Evolutionary conservation across 2,329 filamentous ascomycete genomes (phyloP), one percentile per base, ranked within the genome.

Genomic region (Ceratocystis alfenasii): DNA sequence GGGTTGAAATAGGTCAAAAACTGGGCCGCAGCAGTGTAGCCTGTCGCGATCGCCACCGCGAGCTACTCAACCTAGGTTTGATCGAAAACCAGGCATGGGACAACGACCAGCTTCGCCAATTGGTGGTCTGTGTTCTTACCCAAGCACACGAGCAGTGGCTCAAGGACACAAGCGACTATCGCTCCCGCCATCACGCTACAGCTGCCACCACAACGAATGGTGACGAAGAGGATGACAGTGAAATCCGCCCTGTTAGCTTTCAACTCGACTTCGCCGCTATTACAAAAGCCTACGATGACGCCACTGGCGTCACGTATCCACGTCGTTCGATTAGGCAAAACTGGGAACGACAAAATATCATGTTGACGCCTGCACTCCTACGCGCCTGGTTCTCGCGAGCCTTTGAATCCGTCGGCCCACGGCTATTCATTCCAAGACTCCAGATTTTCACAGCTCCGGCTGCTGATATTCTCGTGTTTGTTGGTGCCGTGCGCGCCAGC

Each of bases 61-160:
- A 67, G 41, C 50, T 67, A 12, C 33, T 60, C 20, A 65, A 48
- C 17, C 48, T 65, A 5, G 63, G 63, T 10, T 25, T 59, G 22
- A 28, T 65, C 30, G 48, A 65, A 0, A 59, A 20, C 20, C 20
- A 50, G 28, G 20, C 45, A 10, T 67, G 66, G 66, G 50, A 41
- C 25, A 60, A 65, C 22, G 30, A 63, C 17, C 28, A 67, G 36
- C 44, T 57, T 36, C 66, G 63, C 28, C 50, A 45, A 8, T 48
- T 67, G 5, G 41, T 65, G 3, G 55, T 65, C 44, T 63, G 61
- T 60, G 66, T 67, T n/a, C 60, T 67, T 10, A 60, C 46, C 20
- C 60, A 60, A 8, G 53, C 63, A 7, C 44, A 65, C 36, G 63
- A 36, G 3, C 25, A 28, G 3, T 67, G 66, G 66, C 60, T 67